phyloP scores from a whole-genome alignment of 2,329 filamentous ascomycete species.

The Xylariaceae sp. region DNA sequence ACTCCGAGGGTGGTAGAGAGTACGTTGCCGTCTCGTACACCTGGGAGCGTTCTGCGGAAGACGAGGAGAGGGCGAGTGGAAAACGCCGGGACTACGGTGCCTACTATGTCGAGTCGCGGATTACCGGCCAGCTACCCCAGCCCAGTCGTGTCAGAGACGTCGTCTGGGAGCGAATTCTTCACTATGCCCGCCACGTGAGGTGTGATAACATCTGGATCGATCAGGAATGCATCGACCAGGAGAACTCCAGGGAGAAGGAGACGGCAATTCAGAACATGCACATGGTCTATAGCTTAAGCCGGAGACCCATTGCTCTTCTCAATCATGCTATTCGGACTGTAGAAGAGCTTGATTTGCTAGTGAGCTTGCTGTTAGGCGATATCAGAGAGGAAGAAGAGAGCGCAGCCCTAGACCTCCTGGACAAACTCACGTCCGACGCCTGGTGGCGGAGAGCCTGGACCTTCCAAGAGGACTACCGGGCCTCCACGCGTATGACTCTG shows the following conservation, averaged over 20 bases:
- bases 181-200: conserved; percentile 24
- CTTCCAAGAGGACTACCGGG: conserved; percentile 30
- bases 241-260: conserved; percentile 25
- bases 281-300: conserved; percentile 28
- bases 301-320: conserved; percentile 27
- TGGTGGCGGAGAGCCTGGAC: conserved; percentile 32
- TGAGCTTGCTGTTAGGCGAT: conserved; percentile 22
- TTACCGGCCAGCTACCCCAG: conserved; percentile 20
- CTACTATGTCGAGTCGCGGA: conserved; percentile 26
- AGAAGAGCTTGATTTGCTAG: conserved; percentile 26
- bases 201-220: conserved; percentile 31
- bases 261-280: conserved; percentile 31
- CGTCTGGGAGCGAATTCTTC: conserved; percentile 27
- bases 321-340: conserved; percentile 24
- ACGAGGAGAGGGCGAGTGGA: conserved; percentile 19
- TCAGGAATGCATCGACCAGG: conserved; percentile 29
- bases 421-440: conserved; percentile 26
- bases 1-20: conserved; percentile 19
- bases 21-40: conserved; percentile 32
- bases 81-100: conserved; percentile 14
- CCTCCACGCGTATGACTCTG: conserved; percentile 27
- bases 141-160: conserved; percentile 26
- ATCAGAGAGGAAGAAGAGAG: conserved; percentile 21
- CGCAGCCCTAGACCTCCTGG: conserved; percentile 23
- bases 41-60: conserved; percentile 25